phyloP scores from a whole-genome alignment of 306 rosid genomes.

The Quillaja saponaria region DNA sequence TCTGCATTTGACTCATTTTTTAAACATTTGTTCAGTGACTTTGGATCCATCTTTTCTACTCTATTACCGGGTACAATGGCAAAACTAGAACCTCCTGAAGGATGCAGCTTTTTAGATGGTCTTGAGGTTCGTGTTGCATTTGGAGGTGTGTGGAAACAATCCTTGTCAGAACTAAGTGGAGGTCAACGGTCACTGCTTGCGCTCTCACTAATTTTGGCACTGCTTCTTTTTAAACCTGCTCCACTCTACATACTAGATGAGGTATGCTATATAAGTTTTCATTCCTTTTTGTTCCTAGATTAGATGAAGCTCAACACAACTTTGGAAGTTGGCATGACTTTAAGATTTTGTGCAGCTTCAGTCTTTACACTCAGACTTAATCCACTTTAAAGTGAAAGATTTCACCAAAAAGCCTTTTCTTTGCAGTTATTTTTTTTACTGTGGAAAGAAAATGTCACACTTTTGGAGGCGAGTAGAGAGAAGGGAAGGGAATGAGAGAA shows the following conservation, averaged over 20 bases:
- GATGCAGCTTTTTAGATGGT: slow-evolving; percentile 88
- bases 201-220: slow-evolving; percentile 85
- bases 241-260: slow-evolving; percentile 95
- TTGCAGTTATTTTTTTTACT: too few relatives aligned
- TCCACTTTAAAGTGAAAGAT: too few relatives aligned
- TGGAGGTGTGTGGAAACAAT: slow-evolving; percentile 97
- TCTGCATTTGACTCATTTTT: slow-evolving; percentile 18
- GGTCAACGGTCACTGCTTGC: slow-evolving; percentile 98
- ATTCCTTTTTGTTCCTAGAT: neutral
- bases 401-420: too few relatives aligned
- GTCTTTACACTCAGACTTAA: too few relatives aligned
- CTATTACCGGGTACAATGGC: slow-evolving; percentile 93
- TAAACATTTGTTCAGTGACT: slow-evolving; percentile 59
- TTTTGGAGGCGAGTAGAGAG: too few relatives aligned
- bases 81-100: slow-evolving; percentile 95
- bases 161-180: slow-evolving; percentile 94
- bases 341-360: neutral
- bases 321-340: too few relatives aligned
- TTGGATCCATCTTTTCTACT: slow-evolving; percentile 94
- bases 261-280: slow-evolving; percentile 49
- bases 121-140: slow-evolving; percentile 98
- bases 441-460: too few relatives aligned
- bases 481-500: too few relatives aligned
- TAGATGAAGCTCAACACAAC: too few relatives aligned
- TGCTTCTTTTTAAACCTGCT: slow-evolving; percentile 97